Conservation (phyloP, 805 yeast species). For the Saturnispora ahearnii region DNA sequence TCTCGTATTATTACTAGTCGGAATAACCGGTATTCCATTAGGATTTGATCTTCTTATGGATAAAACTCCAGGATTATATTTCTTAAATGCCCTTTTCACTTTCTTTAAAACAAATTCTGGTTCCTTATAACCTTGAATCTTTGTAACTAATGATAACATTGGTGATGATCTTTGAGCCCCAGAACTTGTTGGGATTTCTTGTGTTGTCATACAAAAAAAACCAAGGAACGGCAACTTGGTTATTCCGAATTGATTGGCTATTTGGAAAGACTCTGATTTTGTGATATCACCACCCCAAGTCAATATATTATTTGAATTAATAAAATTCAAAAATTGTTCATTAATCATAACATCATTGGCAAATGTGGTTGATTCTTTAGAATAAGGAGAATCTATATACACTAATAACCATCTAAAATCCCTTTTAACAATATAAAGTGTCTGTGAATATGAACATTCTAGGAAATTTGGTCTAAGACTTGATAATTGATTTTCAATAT, state of each 20-base stretch:
- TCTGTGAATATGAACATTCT: slow-evolving; percentile 74
- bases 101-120: slow-evolving; percentile 30
- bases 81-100: slow-evolving; percentile 31
- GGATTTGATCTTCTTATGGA: slow-evolving; percentile 37
- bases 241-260: slow-evolving; percentile 64
- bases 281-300: slow-evolving; percentile 85
- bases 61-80: slow-evolving; percentile 53
- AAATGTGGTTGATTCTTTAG: slow-evolving; percentile 50
- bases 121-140: slow-evolving; percentile 52
- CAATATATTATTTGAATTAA: slow-evolving; percentile 43
- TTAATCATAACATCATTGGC: slow-evolving; percentile 46
- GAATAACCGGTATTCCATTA: neutral
- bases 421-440: slow-evolving; percentile 59
- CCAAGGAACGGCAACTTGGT: slow-evolving; percentile 79
- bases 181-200: slow-evolving; percentile 43
- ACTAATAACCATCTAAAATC: slow-evolving; percentile 67
- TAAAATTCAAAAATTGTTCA: slow-evolving; percentile 37
- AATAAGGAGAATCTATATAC: slow-evolving; percentile 62
- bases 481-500: slow-evolving; percentile 8
- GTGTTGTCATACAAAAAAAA: slow-evolving; percentile 58
- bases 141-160: slow-evolving; percentile 50
- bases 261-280: slow-evolving; percentile 77
- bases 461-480: slow-evolving; percentile 35
- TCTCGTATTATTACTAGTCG: neutral
- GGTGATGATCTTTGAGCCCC: slow-evolving; percentile 48